Base-by-base conservation (phyloP, 2,329 filamentous ascomycete species). In the Cadophora luteo-olivacea region DNA sequence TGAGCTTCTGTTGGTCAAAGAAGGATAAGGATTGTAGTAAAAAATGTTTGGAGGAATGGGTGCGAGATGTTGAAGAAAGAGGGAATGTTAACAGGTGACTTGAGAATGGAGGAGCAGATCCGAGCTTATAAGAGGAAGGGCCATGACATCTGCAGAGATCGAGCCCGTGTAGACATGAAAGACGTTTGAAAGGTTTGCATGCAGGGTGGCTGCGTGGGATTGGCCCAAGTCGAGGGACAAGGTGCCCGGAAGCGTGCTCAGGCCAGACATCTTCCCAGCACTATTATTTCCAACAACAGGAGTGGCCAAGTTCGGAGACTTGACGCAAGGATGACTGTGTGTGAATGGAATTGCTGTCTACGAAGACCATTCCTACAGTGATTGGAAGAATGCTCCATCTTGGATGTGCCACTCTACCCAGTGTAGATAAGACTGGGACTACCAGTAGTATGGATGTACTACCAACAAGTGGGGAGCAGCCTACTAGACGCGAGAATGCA, bases 21-120 rank as follows among this genome's bases (percentile, higher is more conserved):
- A 72, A 71, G 72, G 72, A 72, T 75, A 73, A 74, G 72, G 73
- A 75, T 76, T 77, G 75, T 49, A 67, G 66, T 73, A 70, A 77
- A 68, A 77, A 76, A 77, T 77, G 75, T 73, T 74, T 72, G 65
- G 69, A 75, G 75, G 76, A 77, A 77, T 78, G 76, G 71, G 67
- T 74, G 69, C 61, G 65, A 64, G 67, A 67, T 73, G 63, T 69
- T 70, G 65, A 69, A 64, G 61, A 41, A 51, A 65, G 68, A 73
- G 68, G 68, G 75, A 77, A 77, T 77, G 75, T 69, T 69, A 73
- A 73, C 69, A 72, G 68, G 61, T 72, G 69, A 66, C 69, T 72
- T 66, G 73, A 77, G 75, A 78, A 78, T 77, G 76, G 70, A 75
- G 69, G 73, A 75, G 74, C 68, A 75, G 72, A 70, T 70, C 65